A percentile compares a stretch with the other conserved stretches of the same genome.
Conservation (phyloP, 192 early-diverging fungal species). For the Backusella australiensis region DNA sequence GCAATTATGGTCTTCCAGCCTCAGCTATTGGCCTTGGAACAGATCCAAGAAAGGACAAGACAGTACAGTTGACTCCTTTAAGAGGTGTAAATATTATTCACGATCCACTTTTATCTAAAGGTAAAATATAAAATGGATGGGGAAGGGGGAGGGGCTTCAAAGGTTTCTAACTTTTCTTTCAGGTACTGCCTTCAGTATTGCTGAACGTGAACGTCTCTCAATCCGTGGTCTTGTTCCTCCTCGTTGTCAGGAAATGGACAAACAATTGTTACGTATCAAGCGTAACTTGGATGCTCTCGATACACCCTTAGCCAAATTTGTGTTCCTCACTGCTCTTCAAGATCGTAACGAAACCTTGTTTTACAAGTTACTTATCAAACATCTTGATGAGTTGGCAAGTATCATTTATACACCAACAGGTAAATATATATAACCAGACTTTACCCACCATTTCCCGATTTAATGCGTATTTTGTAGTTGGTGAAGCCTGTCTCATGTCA, state of each 20-base stretch:
- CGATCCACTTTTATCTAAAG: conserved; percentile 52
- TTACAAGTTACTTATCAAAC: conserved; percentile 49
- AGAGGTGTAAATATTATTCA: conserved; percentile 51
- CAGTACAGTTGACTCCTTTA: conserved; percentile 26
- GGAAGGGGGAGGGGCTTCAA: not conserved
- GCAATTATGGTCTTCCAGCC: conserved; percentile 11
- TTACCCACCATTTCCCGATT: not conserved
- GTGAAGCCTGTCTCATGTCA: conserved; percentile 47
- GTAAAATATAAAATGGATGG: conserved; percentile 7
- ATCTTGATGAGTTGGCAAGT: conserved; percentile 48
- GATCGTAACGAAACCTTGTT: conserved; percentile 55
- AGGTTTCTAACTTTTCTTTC: not conserved
- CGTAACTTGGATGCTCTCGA: conserved; percentile 48
- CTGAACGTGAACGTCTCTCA: conserved; percentile 50
- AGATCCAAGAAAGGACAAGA: conserved; percentile 36
- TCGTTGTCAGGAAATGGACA: conserved; percentile 55
- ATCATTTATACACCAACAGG: conserved; percentile 53
- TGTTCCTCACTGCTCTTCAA: conserved; percentile 52
- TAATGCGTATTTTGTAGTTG: conserved; percentile 33
- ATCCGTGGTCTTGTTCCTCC: conserved; percentile 55
- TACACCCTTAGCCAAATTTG: conserved; percentile 50
- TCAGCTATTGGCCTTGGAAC: conserved; percentile 16
- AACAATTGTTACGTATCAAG: conserved; percentile 50
- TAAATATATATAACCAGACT: not conserved
- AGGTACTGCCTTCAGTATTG: conserved; percentile 50